phyloP scores from a whole-genome alignment of 1,284 basidiomycete species.

The Ceratobasidium sp. region DNA sequence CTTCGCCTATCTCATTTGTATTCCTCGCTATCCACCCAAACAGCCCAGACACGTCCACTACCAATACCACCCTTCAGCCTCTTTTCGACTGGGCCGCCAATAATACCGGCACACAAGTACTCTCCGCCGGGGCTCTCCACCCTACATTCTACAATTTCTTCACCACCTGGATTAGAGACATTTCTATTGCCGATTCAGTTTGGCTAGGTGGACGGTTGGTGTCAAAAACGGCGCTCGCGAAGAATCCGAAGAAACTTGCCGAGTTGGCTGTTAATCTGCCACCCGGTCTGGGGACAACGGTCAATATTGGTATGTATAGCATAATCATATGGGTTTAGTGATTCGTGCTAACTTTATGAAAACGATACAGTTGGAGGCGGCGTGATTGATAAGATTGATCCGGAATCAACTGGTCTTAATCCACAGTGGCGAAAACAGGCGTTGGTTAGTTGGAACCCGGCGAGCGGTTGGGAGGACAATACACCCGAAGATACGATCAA shows the following conservation, averaged over 20 bases:
- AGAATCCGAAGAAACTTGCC: neutral
- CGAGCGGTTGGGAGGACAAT: slow-evolving; percentile 57
- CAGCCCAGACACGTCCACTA: neutral
- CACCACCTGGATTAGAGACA: neutral
- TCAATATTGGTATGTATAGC: neutral
- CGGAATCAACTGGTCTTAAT: slow-evolving; percentile 61
- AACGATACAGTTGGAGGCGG: slow-evolving; percentile 59
- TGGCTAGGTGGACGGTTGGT: slow-evolving; percentile 11
- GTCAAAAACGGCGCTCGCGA: neutral
- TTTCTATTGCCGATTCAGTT: neutral
- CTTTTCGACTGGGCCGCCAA: slow-evolving; percentile 21
- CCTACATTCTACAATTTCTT: slow-evolving; percentile 23
- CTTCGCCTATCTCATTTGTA: neutral
- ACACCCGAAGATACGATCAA: slow-evolving; percentile 54
- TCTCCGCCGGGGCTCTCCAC: neutral
- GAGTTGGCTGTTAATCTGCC: neutral
- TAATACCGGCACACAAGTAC: neutral
- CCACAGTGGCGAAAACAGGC: slow-evolving; percentile 63
- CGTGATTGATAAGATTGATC: slow-evolving; percentile 58
- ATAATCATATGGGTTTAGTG: neutral
- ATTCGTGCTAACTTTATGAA: too few relatives aligned
- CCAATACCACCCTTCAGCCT: slow-evolving; percentile 5
- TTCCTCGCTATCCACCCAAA: slow-evolving; percentile 19
- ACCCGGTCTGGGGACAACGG: neutral
- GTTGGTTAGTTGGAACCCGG: slow-evolving; percentile 55